phyloP scores from a whole-genome alignment of 352 stramenopile genomes.

The Phytophthora pseudosyringae region DNA sequence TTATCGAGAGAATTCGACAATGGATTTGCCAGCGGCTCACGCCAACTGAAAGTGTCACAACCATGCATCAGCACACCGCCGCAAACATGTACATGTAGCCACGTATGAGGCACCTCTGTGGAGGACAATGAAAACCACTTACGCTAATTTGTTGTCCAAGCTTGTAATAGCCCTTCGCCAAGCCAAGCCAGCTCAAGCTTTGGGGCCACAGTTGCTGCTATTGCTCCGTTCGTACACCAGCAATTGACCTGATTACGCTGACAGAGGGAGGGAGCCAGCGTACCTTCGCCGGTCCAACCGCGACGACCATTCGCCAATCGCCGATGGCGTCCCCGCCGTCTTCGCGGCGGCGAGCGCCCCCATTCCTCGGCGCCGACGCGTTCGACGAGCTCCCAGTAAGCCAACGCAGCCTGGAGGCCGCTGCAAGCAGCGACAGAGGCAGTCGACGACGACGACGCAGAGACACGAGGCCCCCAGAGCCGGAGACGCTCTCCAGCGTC shows the following conservation, averaged over 20 bases:
- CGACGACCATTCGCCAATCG: conserved; percentile 19
- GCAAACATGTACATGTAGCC: conserved; percentile 17
- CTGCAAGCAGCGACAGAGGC: conserved; percentile 15
- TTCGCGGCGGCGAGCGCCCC: neutral
- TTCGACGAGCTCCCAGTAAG: conserved; percentile 25
- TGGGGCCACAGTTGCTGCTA: too few species aligned
- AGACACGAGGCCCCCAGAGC: conserved; percentile 20
- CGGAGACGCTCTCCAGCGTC: conserved; percentile 23
- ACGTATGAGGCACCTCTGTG: too few species aligned
- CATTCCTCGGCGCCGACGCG: conserved; percentile 20
- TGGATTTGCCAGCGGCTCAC: conserved; percentile 5
- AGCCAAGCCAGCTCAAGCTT: too few species aligned
- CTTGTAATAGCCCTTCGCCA: too few species aligned
- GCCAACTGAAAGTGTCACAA: conserved; percentile 12
- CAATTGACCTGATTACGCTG: neutral
- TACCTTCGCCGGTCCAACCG: neutral
- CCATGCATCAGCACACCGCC: conserved; percentile 3
- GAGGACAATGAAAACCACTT: too few species aligned
- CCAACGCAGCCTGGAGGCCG: conserved; percentile 14
- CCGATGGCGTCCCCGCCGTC: conserved; percentile 18
- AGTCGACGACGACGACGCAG: conserved; percentile 19
- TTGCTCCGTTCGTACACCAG: too few species aligned
- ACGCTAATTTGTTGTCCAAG: too few species aligned
- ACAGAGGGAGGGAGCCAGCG: conserved; percentile 8
- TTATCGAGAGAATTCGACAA: too few species aligned